phyloP scores from a whole-genome alignment of 805 yeast species.

The Lipomyces starkeyi region DNA sequence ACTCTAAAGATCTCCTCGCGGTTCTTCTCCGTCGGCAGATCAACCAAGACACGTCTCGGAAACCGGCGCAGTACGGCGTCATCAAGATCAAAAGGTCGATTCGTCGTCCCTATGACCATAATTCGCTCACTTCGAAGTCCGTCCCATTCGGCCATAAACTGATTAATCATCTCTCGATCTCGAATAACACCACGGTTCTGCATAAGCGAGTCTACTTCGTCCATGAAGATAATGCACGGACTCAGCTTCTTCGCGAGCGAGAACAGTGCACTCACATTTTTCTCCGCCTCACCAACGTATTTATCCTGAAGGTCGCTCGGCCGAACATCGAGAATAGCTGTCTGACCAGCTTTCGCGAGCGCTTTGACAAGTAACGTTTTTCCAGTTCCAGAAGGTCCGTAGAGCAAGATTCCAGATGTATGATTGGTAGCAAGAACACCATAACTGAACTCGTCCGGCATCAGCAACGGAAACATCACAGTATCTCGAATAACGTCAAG shows the following conservation, averaged over 20 bases:
- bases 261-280: conserved; percentile 95
- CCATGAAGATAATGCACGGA: conserved; percentile 97
- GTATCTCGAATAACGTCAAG: conserved; percentile 31
- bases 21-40: conserved; percentile 91
- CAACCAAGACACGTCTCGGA: conserved; percentile 94
- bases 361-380: conserved; percentile 95
- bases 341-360: conserved; percentile 97
- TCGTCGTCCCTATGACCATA: conserved; percentile 97
- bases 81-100: conserved; percentile 98
- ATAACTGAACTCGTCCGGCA: conserved; percentile 36
- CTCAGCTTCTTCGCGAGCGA: conserved; percentile 96
- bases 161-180: conserved; percentile 93
- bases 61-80: conserved; percentile 98
- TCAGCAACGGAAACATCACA: conserved; percentile 24
- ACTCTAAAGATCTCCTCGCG: conserved; percentile 90
- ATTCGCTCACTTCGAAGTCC: conserved; percentile 99
- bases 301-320: conserved; percentile 97
- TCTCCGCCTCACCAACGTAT: conserved; percentile 96
- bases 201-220: conserved; percentile 97
- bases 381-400: conserved; percentile 99
- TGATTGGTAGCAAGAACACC: conserved; percentile 34
- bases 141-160: conserved; percentile 98
- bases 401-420: conserved; percentile 89
- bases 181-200: conserved; percentile 86
- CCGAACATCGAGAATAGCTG: conserved; percentile 96